A percentile compares a stretch with the other conserved stretches of the same genome.
These are phyloP conservation scores for Leucosporidium creatinivorum DNA, from an alignment of 768 basidiomycete species.

Conservation along the genomic window DNA sequence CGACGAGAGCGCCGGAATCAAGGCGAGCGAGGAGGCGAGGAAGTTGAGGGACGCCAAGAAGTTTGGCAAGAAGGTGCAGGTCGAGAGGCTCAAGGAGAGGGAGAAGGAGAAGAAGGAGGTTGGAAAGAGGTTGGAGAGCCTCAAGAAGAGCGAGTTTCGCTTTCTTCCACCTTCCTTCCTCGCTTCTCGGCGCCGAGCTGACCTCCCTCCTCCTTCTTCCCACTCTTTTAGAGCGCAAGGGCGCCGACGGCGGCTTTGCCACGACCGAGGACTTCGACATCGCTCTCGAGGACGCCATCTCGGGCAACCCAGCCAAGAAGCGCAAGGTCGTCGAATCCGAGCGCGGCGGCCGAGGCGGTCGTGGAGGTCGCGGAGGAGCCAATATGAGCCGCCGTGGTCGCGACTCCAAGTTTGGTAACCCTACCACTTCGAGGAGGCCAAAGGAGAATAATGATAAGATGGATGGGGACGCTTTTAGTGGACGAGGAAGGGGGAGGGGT, in stretches of 20 bases:
- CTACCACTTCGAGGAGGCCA: conserved; percentile 1
- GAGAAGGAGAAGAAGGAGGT: conserved; percentile 85
- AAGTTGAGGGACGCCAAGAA: conserved; percentile 93
- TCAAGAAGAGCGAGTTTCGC: conserved; percentile 59
- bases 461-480: no score
- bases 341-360: conserved; percentile 19
- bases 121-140: conserved; percentile 56
- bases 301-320: conserved; percentile 60
- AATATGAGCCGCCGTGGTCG: neutral
- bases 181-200: no score
- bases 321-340: conserved; percentile 40
- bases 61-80: conserved; percentile 94
- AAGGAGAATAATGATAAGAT: conserved; percentile 9
- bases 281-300: conserved; percentile 81
- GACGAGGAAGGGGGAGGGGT: no score
- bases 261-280: conserved; percentile 72
- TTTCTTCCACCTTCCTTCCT: neutral
- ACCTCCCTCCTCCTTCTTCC: neutral
- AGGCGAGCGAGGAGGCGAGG: conserved; percentile 83
- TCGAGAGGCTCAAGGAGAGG: conserved; percentile 86
- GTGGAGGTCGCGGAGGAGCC: no score
- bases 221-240: conserved; percentile 63
- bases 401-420: conserved; percentile 5
- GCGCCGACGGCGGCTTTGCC: conserved; percentile 55
- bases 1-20: conserved; percentile 79